Evolutionary conservation across 208 protist genomes (phyloP), one percentile per base, ranked within the genome.

Genomic region (Trypanosoma conorhini): DNA sequence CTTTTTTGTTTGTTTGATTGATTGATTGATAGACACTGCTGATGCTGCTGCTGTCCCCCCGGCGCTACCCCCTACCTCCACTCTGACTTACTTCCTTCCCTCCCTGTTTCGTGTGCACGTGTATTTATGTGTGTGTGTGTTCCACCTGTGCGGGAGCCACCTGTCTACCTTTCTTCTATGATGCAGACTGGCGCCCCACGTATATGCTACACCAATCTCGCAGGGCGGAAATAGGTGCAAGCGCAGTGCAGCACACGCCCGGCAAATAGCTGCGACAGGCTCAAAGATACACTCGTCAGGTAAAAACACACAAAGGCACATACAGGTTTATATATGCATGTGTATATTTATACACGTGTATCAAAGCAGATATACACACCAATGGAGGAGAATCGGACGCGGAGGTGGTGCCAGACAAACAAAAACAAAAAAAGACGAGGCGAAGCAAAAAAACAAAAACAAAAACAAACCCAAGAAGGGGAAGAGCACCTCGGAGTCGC

Each of bases 191-290:
- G n/a, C 5, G 19, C 21, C 50, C 19, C 30, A 22, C 13, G 30
- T 62, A 21, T 61, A 21, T 61, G 33, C 31, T 24, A 48, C 42
- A 42, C 70, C 70, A 61, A 72, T 24, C 57, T 62, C 12, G 42
- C 44, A n/a, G 24, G 71, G 35, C 3, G 72, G 63, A 61, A 69
- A 70, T 44, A 74, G 54, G 54, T 65, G 42, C 42, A 46, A 46
- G 9, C 42, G 17, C 42, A 13, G 42, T 46, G 13, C 9, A 12
- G 5, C 15, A 3, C 42, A 3, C 42, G 3, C 42, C 19, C 7
- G 33, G 33, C 52, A 58, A 30, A 67, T 13, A 44, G 9, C 35
- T 13, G 51, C 3, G 22, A 19, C 38, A 21, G 13, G 33, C 51
- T 5, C 24, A 46, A 21, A 55, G 1, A 40, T 31, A 67, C 8